phyloP scores from a whole-genome alignment of 208 protist species.

The Sergeia podlipaevii region DNA sequence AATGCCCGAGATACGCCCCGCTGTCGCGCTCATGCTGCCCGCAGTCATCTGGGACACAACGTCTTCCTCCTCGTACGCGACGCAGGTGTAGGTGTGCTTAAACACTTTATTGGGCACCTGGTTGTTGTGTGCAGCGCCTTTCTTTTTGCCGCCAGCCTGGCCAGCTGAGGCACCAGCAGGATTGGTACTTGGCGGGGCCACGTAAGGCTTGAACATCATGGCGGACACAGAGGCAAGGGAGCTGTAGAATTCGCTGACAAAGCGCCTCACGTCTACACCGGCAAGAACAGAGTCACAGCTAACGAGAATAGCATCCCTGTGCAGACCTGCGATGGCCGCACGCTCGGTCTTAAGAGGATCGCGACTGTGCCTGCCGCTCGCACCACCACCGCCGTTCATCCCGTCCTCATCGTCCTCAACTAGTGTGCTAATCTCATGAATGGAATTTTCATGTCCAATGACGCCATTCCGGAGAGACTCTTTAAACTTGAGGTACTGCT shows the following conservation, averaged over 20 bases:
- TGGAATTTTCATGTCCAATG: too few species aligned
- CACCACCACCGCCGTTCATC: neutral
- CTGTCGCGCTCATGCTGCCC: too few species aligned
- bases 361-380: neutral
- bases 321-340: conserved; percentile 28
- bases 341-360: conserved; percentile 36
- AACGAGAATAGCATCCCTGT: conserved; percentile 67
- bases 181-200: conserved; percentile 7
- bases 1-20: too few species aligned
- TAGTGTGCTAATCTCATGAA: conserved; percentile 21
- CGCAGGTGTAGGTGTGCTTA: conserved; percentile 44
- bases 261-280: conserved; percentile 59
- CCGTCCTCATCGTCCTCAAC: neutral
- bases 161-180: neutral
- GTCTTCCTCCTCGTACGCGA: conserved; percentile 12
- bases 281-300: conserved; percentile 82
- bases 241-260: conserved; percentile 74
- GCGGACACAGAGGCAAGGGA: conserved; percentile 60
- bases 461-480: conserved; percentile 35
- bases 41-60: conserved; percentile 8
- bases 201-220: conserved; percentile 56
- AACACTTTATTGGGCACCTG: conserved; percentile 24
- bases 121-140: conserved; percentile 2
- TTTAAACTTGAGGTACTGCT: conserved; percentile 72
- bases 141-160: conserved; percentile 9